These are phyloP conservation scores for Albizia julibrissin DNA, from an alignment of 306 rosid genomes.

Conservation along the genomic window DNA sequence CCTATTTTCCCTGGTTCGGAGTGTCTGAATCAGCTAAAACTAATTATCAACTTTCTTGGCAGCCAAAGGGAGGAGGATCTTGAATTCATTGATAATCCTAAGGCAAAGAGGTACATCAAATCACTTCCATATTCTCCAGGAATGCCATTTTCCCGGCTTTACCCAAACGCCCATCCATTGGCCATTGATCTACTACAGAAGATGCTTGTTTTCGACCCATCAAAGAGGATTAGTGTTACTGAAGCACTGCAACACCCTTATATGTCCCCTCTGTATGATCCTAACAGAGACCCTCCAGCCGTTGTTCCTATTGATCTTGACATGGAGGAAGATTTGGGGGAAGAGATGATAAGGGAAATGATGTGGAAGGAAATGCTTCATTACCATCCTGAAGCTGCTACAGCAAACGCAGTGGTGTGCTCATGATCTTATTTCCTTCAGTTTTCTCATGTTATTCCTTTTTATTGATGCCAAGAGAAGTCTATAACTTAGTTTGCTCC, in stretches of 20 bases:
- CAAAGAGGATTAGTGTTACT: constrained; percentile 81
- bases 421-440: constrained; percentile 31
- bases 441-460: constrained; percentile 23
- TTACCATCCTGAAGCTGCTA: constrained; percentile 75
- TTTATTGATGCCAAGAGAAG: constrained; percentile 32
- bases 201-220: constrained; percentile 95
- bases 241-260: constrained; percentile 92
- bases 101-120: constrained; percentile 74
- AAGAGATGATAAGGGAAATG: constrained; percentile 96
- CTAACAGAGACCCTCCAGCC: constrained; percentile 70
- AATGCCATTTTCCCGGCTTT: constrained; percentile 63
- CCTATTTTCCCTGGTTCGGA: constrained; percentile 89
- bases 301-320: constrained; percentile 88
- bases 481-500: constrained; percentile 43
- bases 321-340: constrained; percentile 89
- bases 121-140: constrained; percentile 65
- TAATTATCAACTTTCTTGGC: constrained; percentile 82
- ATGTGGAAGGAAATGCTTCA: constrained; percentile 91
- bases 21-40: constrained; percentile 85
- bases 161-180: constrained; percentile 76
- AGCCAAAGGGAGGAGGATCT: constrained; percentile 92
- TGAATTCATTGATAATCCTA: constrained; percentile 82
- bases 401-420: constrained; percentile 41
- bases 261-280: constrained; percentile 85
- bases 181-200: constrained; percentile 81